A percentile compares a stretch with the other conserved stretches of the same genome.
These are phyloP conservation scores for Corynespora cassiicola DNA, from an alignment of 2,329 filamentous ascomycete genomes.

Conservation along the genomic window DNA sequence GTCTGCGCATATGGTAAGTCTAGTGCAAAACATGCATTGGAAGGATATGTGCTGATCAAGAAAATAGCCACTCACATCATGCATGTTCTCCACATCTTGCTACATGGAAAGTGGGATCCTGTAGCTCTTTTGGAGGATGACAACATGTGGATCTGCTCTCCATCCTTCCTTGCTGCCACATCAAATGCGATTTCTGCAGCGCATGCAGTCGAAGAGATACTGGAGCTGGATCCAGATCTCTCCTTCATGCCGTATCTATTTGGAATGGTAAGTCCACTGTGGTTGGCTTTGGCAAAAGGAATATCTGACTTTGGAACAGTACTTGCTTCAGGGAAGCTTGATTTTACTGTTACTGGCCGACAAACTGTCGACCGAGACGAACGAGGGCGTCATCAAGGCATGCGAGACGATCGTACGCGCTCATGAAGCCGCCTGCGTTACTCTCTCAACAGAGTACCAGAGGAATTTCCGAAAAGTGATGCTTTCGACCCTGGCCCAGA, in stretches of 20 bases:
- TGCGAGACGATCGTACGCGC: conserved; percentile 93
- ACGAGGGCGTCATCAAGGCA: conserved; percentile 81
- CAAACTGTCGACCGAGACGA: conserved; percentile 84
- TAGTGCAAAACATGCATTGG: no score
- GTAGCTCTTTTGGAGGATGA: conserved; percentile 89
- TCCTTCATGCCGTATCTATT: conserved; percentile 98
- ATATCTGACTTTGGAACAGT: no score
- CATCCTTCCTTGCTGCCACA: conserved; percentile 84
- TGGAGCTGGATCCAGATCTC: conserved; percentile 87
- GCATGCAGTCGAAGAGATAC: conserved; percentile 83
- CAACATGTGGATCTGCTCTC: conserved; percentile 90
- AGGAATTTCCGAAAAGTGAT: conserved; percentile 64
- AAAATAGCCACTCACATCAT: conserved; percentile 93
- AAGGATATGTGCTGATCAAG: no score
- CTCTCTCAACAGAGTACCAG: conserved; percentile 94
- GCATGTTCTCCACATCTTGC: conserved; percentile 88
- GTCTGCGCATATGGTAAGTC: conserved; percentile 88
- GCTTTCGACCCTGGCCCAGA: conserved; percentile 48
- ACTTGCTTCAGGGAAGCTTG: conserved; percentile 88
- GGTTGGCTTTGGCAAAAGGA: neutral
- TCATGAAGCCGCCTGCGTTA: conserved; percentile 93
- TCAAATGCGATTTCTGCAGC: conserved; percentile 88
- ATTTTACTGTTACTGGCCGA: conserved; percentile 86
- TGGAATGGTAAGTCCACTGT: conserved; percentile 67
- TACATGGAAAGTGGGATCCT: conserved; percentile 93